phyloP scores from a whole-genome alignment of 1,284 basidiomycete species.

The Leccinum griseonigrum region DNA sequence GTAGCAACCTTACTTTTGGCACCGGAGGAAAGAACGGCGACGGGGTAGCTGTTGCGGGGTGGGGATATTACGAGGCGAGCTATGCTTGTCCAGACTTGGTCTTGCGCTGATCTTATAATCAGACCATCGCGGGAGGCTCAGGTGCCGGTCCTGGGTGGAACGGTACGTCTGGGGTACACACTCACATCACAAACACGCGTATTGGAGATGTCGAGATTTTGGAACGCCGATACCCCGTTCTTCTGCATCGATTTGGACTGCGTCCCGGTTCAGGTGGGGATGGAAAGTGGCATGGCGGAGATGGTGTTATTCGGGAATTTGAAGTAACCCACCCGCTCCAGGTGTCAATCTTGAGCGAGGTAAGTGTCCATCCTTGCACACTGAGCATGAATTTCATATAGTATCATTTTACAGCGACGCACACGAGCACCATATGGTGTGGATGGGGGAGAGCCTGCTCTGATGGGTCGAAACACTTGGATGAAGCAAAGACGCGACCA shows the following conservation, averaged over 20 bases:
- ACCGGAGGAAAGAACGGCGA: slow-evolving; percentile 82
- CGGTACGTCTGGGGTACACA: slow-evolving; percentile 85
- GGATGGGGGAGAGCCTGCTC: slow-evolving; percentile 79
- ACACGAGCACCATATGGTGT: slow-evolving; percentile 90
- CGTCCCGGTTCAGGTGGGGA: slow-evolving; percentile 75
- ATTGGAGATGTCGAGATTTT: slow-evolving; percentile 93
- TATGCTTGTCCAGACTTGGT: not conserved
- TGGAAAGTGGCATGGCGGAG: slow-evolving; percentile 81
- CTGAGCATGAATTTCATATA: not conserved
- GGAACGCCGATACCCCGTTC: slow-evolving; percentile 86
- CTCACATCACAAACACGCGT: slow-evolving; percentile 92
- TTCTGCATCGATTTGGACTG: slow-evolving; percentile 82
- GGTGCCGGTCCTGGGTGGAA: slow-evolving; percentile 92
- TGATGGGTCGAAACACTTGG: slow-evolving; percentile 87
- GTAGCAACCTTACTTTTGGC: slow-evolving; percentile 89
- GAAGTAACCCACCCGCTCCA: slow-evolving; percentile 87
- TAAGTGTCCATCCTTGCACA: slow-evolving; percentile 28
- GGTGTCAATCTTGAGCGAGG: slow-evolving; percentile 85
- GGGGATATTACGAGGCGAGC: slow-evolving; percentile 90
- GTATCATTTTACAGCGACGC: slow-evolving; percentile 54
- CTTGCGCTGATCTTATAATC: slow-evolving; percentile 4
- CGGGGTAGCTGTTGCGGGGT: slow-evolving; percentile 76
- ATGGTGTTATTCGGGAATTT: slow-evolving; percentile 85
- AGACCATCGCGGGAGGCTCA: slow-evolving; percentile 92
- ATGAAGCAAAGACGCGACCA: slow-evolving; percentile 70